Evolutionary conservation across 257 asterid species (phyloP).

Genomic region (Nicotiana paniculata): DNA sequence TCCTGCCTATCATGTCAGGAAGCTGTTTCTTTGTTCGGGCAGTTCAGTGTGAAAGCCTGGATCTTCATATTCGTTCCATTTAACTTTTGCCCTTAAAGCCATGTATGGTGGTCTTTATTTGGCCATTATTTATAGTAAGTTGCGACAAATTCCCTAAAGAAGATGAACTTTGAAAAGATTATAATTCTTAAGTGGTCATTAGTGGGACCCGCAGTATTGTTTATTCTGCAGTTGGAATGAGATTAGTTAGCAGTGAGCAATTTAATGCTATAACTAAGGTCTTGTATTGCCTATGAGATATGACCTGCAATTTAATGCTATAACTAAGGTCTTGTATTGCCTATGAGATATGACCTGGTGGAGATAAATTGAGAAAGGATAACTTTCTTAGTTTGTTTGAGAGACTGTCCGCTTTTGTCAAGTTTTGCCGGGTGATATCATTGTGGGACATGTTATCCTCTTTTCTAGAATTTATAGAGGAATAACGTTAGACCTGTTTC

Average conservation of each 20-base stretch:
- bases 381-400: too few species aligned
- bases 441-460: too few species aligned
- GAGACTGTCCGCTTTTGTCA: too few species aligned
- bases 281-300: too few species aligned
- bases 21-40: neutral
- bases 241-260: neutral
- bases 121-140: neutral
- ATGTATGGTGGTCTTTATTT: neutral
- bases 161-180: neutral
- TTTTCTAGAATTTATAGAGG: too few species aligned
- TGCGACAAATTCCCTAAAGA: neutral
- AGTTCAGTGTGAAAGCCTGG: neutral
- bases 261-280: too few species aligned
- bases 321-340: neutral
- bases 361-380: neutral
- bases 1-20: neutral
- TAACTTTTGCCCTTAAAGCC: neutral
- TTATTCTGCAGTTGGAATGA: neutral
- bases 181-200: neutral
- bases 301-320: neutral
- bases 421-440: too few species aligned
- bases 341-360: neutral
- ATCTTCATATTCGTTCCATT: neutral
- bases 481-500: too few species aligned
- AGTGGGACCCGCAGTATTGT: neutral